Percentiles rank a stretch among this genome's conserved stretches.
These are phyloP conservation scores for Diaporthe batatas DNA, from an alignment of 2,329 filamentous ascomycete species.

Conservation along the genomic window DNA sequence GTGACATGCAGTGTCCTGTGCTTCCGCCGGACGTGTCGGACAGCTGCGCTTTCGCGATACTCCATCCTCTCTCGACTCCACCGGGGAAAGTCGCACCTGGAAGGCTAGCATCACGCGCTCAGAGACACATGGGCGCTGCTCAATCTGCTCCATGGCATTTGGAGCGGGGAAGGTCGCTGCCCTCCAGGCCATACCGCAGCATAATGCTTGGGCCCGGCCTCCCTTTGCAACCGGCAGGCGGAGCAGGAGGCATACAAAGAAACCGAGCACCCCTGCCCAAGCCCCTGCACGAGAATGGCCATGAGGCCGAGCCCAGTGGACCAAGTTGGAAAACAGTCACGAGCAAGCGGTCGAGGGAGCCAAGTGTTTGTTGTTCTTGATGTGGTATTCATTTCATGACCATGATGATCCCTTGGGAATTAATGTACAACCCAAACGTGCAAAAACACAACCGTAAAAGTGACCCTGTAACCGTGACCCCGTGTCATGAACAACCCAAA, in stretches of 20 bases:
- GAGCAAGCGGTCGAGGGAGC: not conserved
- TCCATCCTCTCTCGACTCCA: not conserved
- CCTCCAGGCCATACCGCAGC: no score
- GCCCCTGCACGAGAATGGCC: not conserved
- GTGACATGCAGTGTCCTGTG: not conserved
- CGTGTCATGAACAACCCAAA: slow-evolving; percentile 84
- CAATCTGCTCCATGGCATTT: not conserved
- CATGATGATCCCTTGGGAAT: slow-evolving; percentile 72
- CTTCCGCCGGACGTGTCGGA: not conserved
- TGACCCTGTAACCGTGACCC: slow-evolving; percentile 79
- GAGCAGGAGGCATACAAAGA: not conserved
- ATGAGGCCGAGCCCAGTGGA: not conserved
- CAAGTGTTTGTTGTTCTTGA: slow-evolving; percentile 52
- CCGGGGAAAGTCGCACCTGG: not conserved
- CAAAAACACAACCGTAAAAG: slow-evolving; percentile 74
- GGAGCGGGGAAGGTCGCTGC: not conserved
- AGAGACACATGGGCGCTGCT: not conserved
- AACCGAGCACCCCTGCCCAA: not conserved
- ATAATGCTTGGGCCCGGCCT: not conserved
- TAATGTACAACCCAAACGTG: slow-evolving; percentile 80
- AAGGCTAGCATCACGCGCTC: not conserved
- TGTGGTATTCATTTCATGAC: slow-evolving; percentile 72
- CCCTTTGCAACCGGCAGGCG: not conserved
- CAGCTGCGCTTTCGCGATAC: not conserved
- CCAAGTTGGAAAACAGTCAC: slow-evolving; percentile 13